Percentiles rank a stretch among this genome's conserved stretches.
Conservation (phyloP, 139 green algal species). For the Chlorella sp. region DNA sequence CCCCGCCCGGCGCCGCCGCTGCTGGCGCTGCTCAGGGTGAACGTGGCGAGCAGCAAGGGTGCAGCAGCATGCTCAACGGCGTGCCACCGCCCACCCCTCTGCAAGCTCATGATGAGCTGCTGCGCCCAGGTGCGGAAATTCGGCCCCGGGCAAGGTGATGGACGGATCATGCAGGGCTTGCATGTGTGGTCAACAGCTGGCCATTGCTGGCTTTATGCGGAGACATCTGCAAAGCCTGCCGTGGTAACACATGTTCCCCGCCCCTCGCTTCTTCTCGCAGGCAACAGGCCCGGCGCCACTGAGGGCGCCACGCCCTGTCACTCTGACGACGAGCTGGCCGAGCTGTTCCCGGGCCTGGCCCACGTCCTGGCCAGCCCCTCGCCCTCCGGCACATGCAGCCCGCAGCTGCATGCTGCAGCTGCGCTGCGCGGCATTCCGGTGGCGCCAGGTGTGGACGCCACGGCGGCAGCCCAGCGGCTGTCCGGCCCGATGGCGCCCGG, state of each 20-base stretch:
- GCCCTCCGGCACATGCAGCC: background rate
- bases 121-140: too few relatives aligned
- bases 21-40: too few relatives aligned
- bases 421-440: too few relatives aligned
- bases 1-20: background rate
- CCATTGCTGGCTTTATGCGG: too few relatives aligned
- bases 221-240: too few relatives aligned
- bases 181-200: background rate
- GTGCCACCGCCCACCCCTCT: background rate
- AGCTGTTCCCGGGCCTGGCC: constrained; percentile 1
- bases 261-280: background rate
- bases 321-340: background rate
- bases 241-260: background rate
- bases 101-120: background rate
- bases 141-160: background rate
- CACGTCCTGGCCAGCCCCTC: constrained; percentile 6
- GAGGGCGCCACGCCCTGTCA: background rate
- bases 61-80: background rate
- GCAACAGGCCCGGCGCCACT: background rate
- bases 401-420: background rate
- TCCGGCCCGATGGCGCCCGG: background rate
- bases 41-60: too few relatives aligned
- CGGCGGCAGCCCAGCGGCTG: background rate
- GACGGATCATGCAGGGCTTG: background rate
- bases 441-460: background rate